A percentile compares a stretch with the other conserved stretches of the same genome.
Evolutionary conservation across 139 green algal species (phyloP).

Genomic region (Tetraselmis striata): DNA sequence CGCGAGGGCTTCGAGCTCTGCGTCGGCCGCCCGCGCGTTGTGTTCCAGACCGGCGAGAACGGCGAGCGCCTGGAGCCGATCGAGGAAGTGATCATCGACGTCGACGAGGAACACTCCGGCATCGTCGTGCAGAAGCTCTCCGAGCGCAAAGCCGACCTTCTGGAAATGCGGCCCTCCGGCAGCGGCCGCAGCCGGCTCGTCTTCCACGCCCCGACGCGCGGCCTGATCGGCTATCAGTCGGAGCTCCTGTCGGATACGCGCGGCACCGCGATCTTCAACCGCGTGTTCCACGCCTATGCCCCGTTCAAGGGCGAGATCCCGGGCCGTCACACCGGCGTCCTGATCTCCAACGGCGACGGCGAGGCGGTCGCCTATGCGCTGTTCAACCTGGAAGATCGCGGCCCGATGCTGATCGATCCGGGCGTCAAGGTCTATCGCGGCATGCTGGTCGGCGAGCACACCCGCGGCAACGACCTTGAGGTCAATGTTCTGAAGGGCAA

Average conservation of each 20-base stretch:
- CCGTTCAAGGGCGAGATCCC: background rate
- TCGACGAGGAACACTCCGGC: constrained; percentile 29
- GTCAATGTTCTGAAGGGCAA: constrained; percentile 34
- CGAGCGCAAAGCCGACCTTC: too few species aligned
- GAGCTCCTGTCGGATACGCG: too few species aligned
- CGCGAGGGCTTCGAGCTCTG: constrained; percentile 40
- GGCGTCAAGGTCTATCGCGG: constrained; percentile 16
- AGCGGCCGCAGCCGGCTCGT: too few species aligned
- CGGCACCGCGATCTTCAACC: background rate
- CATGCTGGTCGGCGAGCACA: constrained; percentile 38
- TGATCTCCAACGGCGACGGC: background rate
- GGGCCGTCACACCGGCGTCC: background rate
- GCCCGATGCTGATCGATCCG: background rate
- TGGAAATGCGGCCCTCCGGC: too few species aligned
- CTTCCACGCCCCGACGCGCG: constrained; percentile 57
- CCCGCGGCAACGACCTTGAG: constrained; percentile 22
- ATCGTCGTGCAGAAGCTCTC: too few species aligned
- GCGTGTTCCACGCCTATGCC: background rate
- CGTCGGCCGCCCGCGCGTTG: constrained; percentile 28
- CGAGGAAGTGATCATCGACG: constrained; percentile 34
- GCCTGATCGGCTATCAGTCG: too few species aligned
- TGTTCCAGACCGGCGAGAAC: too few species aligned
- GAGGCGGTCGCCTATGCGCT: background rate
- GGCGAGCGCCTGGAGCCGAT: constrained; percentile 29
- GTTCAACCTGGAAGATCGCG: background rate